Evolutionary conservation across 257 asterid genomes (phyloP).

Genomic region (Solanum arcanum): DNA sequence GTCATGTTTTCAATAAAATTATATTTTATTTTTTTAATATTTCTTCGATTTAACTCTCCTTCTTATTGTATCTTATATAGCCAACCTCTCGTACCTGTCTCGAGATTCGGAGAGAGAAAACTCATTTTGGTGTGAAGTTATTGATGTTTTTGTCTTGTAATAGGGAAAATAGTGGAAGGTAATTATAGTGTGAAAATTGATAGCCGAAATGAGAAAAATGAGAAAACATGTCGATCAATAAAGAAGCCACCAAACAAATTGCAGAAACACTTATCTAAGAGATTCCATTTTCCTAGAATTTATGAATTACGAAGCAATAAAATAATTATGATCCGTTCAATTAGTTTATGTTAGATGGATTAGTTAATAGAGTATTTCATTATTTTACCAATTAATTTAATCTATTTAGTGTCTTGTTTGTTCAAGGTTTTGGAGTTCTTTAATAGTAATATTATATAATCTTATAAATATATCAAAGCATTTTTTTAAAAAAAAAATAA

Average conservation of each 20-base stretch:
- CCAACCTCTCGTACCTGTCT: not conserved
- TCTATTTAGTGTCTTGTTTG: not conserved
- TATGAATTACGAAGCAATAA: not conserved
- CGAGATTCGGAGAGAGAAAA: not conserved
- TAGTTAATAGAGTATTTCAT: not conserved
- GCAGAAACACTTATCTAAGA: not conserved
- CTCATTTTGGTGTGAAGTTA: not conserved
- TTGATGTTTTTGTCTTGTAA: not conserved
- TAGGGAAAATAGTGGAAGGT: not conserved
- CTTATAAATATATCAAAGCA: not conserved
- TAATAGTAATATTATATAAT: no score
- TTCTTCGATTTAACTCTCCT: rapidly evolving
- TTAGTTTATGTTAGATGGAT: not conserved
- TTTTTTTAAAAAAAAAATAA: no score
- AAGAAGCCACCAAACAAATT: not conserved
- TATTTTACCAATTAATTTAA: no score
- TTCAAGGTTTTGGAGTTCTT: not conserved
- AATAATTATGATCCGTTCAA: not conserved
- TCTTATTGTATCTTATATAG: no score
- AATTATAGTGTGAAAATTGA: not conserved
- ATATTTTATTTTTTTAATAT: no score
- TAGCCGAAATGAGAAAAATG: not conserved
- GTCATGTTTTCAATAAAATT: not conserved
- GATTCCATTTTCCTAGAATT: not conserved
- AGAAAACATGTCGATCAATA: not conserved